Base-by-base conservation (phyloP, 140 eudicot genomes). In the Cichorium intybus region DNA sequence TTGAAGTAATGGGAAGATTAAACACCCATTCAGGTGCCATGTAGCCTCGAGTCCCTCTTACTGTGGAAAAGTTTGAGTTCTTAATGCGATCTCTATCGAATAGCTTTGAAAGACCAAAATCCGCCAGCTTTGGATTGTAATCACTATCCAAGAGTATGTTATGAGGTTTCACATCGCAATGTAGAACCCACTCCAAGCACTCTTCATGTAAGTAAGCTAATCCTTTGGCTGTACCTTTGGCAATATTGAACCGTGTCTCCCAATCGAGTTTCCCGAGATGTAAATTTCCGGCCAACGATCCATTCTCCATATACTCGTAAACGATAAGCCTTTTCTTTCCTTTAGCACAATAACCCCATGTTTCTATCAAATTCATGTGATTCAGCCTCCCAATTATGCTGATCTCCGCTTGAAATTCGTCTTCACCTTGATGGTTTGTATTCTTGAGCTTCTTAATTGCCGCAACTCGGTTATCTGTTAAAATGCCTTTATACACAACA, bases 331-430 rank as follows among this genome's bases (percentile, higher is more conserved):
- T n/a, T n/a, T n/a, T n/a, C n/a, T n/a, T n/a, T n/a, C n/a, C n/a
- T n/a, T n/a, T n/a, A n/a, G n/a, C n/a, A n/a, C n/a, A n/a, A 46
- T 73, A 78, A 21, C 76, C 79, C 79, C 53, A 73, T 1, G 43
- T 78, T n/a, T 78, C 83, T 11, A 73, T 68, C 56, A 78, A 57
- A 53, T 78, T 73, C 83, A 67, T 73, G 71, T 68, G 84, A 45
- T 79, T 73, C 43, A 73, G 45, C 41, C 77, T 63, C 16, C 76
- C 69, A 48, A 78, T 72, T 10, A 49, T 72, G 21, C 66, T 78
- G 14, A 77, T 51, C 51, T 77, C 82, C 0, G 71, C 78, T 28
- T 66, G 82, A 60, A 77, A 72, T 37, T 77, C 78, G 3, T 55
- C 78, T 43, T 77, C 82, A 7, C 56, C 72, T 24, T 59, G 75